Evolutionary conservation across 164 flowering plant species (phyloP).

Genomic region (Macadamia tetraphylla): DNA sequence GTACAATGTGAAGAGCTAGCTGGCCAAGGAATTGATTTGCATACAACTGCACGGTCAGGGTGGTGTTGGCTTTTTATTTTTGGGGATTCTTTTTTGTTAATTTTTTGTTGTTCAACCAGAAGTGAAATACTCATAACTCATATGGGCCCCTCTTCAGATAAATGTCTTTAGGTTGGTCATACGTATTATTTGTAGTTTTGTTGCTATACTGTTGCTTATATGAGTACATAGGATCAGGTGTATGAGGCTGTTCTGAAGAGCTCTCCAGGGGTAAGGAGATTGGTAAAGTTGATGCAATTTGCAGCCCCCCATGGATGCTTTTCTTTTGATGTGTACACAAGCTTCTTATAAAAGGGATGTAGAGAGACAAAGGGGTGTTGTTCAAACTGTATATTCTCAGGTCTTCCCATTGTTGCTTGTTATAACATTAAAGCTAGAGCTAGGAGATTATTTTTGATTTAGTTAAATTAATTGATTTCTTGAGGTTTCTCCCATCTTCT

Average conservation of each 20-base stretch:
- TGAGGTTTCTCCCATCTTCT: neutral
- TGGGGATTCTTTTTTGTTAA: neutral
- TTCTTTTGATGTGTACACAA: neutral
- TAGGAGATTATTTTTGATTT: neutral
- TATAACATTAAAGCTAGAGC: conserved; percentile 2
- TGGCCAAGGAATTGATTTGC: neutral
- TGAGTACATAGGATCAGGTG: neutral
- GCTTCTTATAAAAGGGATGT: neutral
- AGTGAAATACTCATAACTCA: neutral
- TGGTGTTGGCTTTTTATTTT: neutral
- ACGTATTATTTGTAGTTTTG: neutral
- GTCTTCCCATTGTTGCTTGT: conserved; percentile 1
- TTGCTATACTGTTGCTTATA: neutral
- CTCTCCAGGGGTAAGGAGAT: neutral
- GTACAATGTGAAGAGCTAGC: conserved; percentile 1
- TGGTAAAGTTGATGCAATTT: neutral
- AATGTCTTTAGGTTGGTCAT: neutral
- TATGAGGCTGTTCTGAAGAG: neutral
- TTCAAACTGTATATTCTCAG: neutral
- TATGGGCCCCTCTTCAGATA: neutral
- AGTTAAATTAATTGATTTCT: neutral
- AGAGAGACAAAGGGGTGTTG: neutral
- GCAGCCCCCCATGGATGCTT: neutral
- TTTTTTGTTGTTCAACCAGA: too few species aligned
- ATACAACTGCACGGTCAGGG: neutral